Evolutionary conservation across 805 yeast species (phyloP).

Genomic region (Komagataella mondaviorum): DNA sequence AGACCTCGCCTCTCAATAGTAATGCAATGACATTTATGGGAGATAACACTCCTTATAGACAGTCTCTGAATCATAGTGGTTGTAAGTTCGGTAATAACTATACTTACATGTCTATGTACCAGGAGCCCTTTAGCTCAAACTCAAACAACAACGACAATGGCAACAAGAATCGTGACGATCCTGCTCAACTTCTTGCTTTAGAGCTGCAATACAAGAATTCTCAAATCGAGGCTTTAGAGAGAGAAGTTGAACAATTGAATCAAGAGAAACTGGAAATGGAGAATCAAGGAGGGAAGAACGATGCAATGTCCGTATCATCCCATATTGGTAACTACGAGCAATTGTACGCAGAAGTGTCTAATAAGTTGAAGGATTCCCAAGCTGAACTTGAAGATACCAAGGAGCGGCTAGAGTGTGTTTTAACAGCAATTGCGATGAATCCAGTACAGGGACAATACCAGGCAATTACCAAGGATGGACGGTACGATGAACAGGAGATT

Average conservation of each 20-base stretch:
- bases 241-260: background rate
- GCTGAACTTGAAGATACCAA: constrained; percentile 51
- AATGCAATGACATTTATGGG: background rate
- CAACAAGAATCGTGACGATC: background rate
- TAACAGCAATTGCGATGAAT: constrained; percentile 39
- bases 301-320: background rate
- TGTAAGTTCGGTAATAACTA: background rate
- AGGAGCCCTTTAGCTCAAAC: background rate
- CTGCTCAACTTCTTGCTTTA: background rate
- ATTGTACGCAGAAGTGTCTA: constrained; percentile 15
- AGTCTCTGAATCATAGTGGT: background rate
- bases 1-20: background rate
- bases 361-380: constrained; percentile 14
- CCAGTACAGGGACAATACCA: constrained; percentile 22
- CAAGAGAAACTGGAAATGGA: background rate
- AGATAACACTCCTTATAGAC: background rate
- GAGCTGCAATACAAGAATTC: background rate
- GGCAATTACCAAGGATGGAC: constrained; percentile 34
- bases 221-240: background rate
- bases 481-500: constrained; percentile 62
- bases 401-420: constrained; percentile 44
- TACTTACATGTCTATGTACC: background rate
- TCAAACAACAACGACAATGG: background rate
- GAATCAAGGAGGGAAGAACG: background rate
- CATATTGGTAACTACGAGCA: constrained; percentile 5